Evolutionary conservation across 495 filamentous ascomycete genomes (phyloP), one percentile per base, ranked within the genome.

Genomic region (Hyaloscypha finlandica): DNA sequence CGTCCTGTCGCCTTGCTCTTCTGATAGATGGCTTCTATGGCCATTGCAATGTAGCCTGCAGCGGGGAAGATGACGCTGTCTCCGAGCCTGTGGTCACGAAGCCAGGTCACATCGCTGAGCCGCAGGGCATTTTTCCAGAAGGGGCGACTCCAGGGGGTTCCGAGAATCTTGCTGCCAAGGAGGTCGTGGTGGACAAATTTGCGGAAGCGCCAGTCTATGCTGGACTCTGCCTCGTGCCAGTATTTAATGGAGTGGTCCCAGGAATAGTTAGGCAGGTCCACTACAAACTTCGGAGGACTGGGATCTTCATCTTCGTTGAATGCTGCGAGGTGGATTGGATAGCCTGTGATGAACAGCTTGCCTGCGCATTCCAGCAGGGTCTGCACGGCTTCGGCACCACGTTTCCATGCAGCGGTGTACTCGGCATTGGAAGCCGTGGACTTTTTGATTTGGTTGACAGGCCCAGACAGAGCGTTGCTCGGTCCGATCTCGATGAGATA

Each of bases 401-500:
- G 74, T 20, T 66, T 25, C 3, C 82, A 61, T 5, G 76, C 69
- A 1, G 75, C 69, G n/a, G 70, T 22, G 64, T 85, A 86, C 16
- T 70, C 67, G 4, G 80, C 77, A 83, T 83, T 85, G 72, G n/a
- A n/a, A n/a, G n/a, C n/a, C n/a, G n/a, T n/a, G n/a, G n/a, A n/a
- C n/a, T n/a, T n/a, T n/a, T n/a, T n/a, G 1, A 51, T 42, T 45
- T 73, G 66, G 65, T 81, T 82, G 32, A 89, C 71, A 2, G 88
- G 87, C 0, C 84, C 84, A 61, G 85, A 79, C 1, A 92, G 77
- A 0, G 89, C 86, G 5, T 80, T 75, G 65, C 90, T 88, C 30
- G 90, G 88, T 0, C 90, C 89, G n/a, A 90, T 77, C 67, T 91
- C 88, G 33, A 91, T 63, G 4, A 90, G 70, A 22, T 42, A 6